phyloP scores from a whole-genome alignment of 257 asterid species.

The Linderniella brevidens region DNA sequence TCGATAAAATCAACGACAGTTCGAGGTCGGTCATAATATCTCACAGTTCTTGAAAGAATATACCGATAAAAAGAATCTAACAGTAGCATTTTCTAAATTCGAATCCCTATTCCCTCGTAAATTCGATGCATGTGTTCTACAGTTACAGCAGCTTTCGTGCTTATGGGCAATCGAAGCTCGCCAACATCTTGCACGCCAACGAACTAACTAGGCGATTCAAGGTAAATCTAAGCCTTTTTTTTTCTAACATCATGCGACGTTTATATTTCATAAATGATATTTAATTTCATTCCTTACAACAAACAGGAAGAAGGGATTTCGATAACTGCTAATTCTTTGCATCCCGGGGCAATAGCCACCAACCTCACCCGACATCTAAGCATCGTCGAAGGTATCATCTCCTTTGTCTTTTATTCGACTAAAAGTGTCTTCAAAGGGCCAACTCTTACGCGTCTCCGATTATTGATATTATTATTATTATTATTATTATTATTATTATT shows the following conservation, averaged over 20 bases:
- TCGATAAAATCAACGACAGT: constrained; percentile 36
- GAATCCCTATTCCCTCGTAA: too few relatives aligned
- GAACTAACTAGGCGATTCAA: constrained; percentile 49
- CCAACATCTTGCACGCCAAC: constrained; percentile 56
- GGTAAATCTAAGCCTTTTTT: constrained; percentile 18
- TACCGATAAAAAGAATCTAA: too few relatives aligned
- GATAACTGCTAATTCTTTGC: constrained; percentile 70
- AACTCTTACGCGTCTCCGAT: too few relatives aligned
- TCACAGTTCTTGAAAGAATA: too few relatives aligned
- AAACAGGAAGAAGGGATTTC: constrained; percentile 61
- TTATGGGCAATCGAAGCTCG: constrained; percentile 78
- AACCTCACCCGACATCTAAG: constrained; percentile 41
- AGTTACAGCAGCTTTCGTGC: constrained; percentile 37
- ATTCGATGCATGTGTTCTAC: constrained; percentile 8
- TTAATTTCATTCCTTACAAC: too few relatives aligned
- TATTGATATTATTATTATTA: too few relatives aligned
- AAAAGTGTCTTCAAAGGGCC: not conserved
- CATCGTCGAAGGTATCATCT: constrained; percentile 29
- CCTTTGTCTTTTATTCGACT: not conserved
- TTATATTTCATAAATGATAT: too few relatives aligned
- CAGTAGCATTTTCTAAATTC: too few relatives aligned
- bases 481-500: too few relatives aligned
- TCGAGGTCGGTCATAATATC: constrained; percentile 13
- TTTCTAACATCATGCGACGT: too few relatives aligned
- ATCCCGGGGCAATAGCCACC: constrained; percentile 75